Conservation (phyloP, 2,329 filamentous ascomycete species). For the Epichloe brachyelytri region DNA sequence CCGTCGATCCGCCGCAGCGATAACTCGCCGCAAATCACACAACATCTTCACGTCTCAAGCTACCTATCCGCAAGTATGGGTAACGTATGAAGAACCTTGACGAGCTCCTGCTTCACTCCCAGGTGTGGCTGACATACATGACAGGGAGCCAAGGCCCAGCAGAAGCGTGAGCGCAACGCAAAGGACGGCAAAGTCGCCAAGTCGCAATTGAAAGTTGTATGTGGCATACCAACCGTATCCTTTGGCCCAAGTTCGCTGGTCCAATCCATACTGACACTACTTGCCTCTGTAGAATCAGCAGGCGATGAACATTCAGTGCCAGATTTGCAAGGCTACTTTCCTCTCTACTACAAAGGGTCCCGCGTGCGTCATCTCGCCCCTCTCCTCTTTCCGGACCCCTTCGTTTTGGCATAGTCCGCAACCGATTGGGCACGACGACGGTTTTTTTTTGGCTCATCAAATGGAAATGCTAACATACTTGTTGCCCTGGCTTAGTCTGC, state of each 20-base stretch:
- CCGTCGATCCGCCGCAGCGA: no score
- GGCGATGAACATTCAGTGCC: slow-evolving; percentile 66
- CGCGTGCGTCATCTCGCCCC: slow-evolving; percentile 35
- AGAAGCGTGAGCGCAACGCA: slow-evolving; percentile 60
- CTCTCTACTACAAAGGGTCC: slow-evolving; percentile 63
- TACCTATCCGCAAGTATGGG: slow-evolving; percentile 1
- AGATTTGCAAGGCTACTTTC: slow-evolving; percentile 66
- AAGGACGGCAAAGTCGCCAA: slow-evolving; percentile 47
- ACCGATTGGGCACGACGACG: background rate
- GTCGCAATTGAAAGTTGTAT: slow-evolving; percentile 56
- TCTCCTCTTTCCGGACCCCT: background rate
- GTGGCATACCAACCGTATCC: slow-evolving; percentile 17
- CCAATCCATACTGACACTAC: background rate
- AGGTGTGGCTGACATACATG: background rate
- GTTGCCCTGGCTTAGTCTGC: slow-evolving; percentile 32
- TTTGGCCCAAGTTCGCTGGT: background rate
- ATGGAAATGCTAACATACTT: background rate
- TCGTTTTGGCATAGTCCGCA: background rate
- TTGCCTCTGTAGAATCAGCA: slow-evolving; percentile 48
- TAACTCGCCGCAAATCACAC: background rate
- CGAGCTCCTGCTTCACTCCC: background rate
- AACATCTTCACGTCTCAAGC: background rate
- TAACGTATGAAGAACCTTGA: background rate
- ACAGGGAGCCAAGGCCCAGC: slow-evolving; percentile 52
- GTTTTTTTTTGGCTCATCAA: background rate